Base-by-base conservation (phyloP, 768 basidiomycete genomes). In the Amanita subjunquillea region DNA sequence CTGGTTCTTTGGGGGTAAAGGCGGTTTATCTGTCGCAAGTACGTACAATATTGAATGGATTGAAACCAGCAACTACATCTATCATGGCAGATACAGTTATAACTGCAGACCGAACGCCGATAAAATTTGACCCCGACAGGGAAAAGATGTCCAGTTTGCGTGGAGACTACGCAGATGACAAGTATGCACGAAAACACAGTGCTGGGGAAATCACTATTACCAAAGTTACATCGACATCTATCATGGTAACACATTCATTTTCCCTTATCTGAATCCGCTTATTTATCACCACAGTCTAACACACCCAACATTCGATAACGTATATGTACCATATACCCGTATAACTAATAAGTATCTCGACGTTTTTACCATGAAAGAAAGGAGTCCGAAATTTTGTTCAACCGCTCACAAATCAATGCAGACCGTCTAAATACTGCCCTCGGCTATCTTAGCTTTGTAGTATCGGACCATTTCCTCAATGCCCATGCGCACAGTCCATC, bases 381-480 rank as follows among this genome's bases (percentile, higher is more conserved):
- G 22, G 17, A 9, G 3, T 15, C 13, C 37, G n/a, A 36, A 36
- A 6, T 15, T n/a, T 6, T 13, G 13, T 12, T 15, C 13, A 15
- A 38, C 5, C 13, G 17, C 2, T 6, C 17, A 38, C 37, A n/a
- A 9, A 15, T 38, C 13, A 38, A 3, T 17, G 37, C 25, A 17
- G 15, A 49, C 40, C 7, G 17, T 59, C 62, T 75, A 89, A 37
- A 90, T 71, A 62, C 83, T 85, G 25, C 90, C 90, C 66, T 92
- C 90, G 2, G 77, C 79, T 79, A 92, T 85, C 69, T 86, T 91
- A 17, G 85, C 81, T 68, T 90, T 91, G 74, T 92, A 95, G 68
- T 92, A 95, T 54, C 87, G 72, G 34, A 91, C 86, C 87, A 94
- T 95, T 73, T 95, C 93, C 71, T 92, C 91, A 47, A 97, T 67